Percentiles rank a stretch among this genome's conserved stretches.
phyloP scores from a whole-genome alignment of 352 stramenopile species.

The Thalassiosira sp. region DNA sequence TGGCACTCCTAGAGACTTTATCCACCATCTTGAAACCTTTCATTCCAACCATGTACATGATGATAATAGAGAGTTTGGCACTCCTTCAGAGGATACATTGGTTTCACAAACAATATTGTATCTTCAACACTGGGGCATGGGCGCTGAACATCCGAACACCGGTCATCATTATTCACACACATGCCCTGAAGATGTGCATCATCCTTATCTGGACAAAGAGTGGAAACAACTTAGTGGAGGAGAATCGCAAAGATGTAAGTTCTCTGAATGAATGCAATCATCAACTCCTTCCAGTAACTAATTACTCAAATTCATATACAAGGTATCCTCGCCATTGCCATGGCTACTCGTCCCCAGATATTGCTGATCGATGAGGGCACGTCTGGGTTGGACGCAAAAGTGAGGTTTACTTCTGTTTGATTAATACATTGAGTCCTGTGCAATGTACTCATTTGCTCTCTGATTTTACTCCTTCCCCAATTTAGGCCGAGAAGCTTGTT shows the following conservation, averaged over 20 bases:
- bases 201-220: slow-evolving; percentile 59
- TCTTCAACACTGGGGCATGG: slow-evolving; percentile 59
- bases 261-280: slow-evolving; percentile 46
- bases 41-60: slow-evolving; percentile 14
- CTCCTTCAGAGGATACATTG: slow-evolving; percentile 46
- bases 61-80: slow-evolving; percentile 22
- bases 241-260: slow-evolving; percentile 64
- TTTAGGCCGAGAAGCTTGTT: slow-evolving; percentile 57
- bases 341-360: slow-evolving; percentile 63
- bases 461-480: background rate
- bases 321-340: slow-evolving; percentile 65
- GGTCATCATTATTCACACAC: background rate
- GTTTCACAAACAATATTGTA: slow-evolving; percentile 41
- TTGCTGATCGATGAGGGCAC: slow-evolving; percentile 81
- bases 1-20: slow-evolving; percentile 72
- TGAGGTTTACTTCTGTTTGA: background rate
- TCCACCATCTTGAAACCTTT: slow-evolving; percentile 55
- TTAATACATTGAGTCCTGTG: background rate
- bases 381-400: slow-evolving; percentile 66
- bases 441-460: background rate
- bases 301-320: slow-evolving; percentile 17
- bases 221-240: slow-evolving; percentile 79
- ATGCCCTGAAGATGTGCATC: background rate
- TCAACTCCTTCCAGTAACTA: too few relatives aligned
- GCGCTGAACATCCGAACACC: slow-evolving; percentile 1